Evolutionary conservation across 306 rosid species (phyloP), one percentile per base, ranked within the genome.

Genomic region (Glycyrrhiza uralensis): DNA sequence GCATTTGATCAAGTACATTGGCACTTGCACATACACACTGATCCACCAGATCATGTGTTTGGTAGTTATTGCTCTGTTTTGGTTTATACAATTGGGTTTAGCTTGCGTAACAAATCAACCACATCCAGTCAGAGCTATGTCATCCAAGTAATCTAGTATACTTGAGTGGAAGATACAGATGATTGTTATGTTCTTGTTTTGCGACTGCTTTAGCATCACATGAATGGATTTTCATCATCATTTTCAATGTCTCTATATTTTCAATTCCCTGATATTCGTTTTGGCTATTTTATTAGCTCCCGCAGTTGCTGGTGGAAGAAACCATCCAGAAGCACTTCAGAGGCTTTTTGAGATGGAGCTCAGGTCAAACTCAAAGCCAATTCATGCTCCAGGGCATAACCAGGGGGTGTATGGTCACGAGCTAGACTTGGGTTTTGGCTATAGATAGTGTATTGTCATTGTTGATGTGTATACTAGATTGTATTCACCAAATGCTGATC

Each of bases 341-440:
- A 86, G 92, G 93, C 89, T 89, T 52, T 61, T 92, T 4, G 96
- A 88, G 85, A 88, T 92, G 97, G 99, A 90, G 61, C 81, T 84
- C n/a, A 84, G 96, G 81, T 39, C 82, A 52, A 78, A 78, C 73
- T 66, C 82, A 62, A 78, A 71, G 77, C 67, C 73, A 42, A 78
- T 78, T 33, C 78, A 71, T 62, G 50, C 68, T 71, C 71, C 82
- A 52, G 82, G 82, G 29, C 78, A 71, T 33, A 70, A 46, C 74
- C 78, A 78, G 73, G 82, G 81, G 65, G 69, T 77, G 75, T 69
- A 77, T 28, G 96, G 83, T 50, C 91, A 85, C 66, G 97, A 88
- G 89, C 88, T 94, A 46, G 96, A 88, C 87, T 71, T 87, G 92
- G 88, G 96, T 35, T 89, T 91, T 46, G 91, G 97, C 72, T 86